Conservation (phyloP, 768 basidiomycete genomes). For the Boletus rex-veris region DNA sequence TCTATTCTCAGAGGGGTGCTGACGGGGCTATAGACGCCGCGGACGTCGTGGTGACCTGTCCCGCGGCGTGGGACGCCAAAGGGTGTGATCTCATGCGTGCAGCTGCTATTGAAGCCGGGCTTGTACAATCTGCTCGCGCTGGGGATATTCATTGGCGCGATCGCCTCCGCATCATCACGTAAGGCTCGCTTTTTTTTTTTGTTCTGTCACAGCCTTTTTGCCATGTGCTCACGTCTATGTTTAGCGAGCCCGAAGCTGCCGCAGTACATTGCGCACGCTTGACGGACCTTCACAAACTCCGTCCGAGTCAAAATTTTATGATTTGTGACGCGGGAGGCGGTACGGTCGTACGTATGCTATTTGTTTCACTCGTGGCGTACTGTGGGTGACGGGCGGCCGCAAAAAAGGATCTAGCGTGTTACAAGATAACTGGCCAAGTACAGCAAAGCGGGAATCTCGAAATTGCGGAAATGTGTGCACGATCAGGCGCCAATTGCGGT, state of each 20-base stretch:
- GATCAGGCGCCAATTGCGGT: slow-evolving; percentile 85
- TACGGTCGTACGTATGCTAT: slow-evolving; percentile 50
- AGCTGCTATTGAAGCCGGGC: slow-evolving; percentile 75
- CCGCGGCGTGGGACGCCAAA: slow-evolving; percentile 87
- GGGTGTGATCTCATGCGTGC: slow-evolving; percentile 85
- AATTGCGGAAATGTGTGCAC: slow-evolving; percentile 86
- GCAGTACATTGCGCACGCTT: slow-evolving; percentile 86
- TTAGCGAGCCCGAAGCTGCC: slow-evolving; percentile 75
- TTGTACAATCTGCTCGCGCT: slow-evolving; percentile 68
- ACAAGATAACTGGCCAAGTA: slow-evolving; percentile 79
- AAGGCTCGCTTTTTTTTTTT: slow-evolving; percentile 13
- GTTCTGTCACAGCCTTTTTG: neutral
- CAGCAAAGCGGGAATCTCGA: slow-evolving; percentile 76
- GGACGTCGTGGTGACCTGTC: slow-evolving; percentile 83
- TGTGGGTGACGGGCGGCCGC: slow-evolving; percentile 11
- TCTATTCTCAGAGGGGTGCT: neutral
- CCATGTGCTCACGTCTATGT: slow-evolving; percentile 8
- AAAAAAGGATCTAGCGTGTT: slow-evolving; percentile 45
- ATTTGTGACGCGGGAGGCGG: slow-evolving; percentile 92
- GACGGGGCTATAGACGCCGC: slow-evolving; percentile 55
- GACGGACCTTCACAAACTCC: slow-evolving; percentile 74
- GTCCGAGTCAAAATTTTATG: slow-evolving; percentile 80
- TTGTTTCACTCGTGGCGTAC: neutral
- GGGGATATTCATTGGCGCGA: slow-evolving; percentile 77
- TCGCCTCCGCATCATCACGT: slow-evolving; percentile 79